These are phyloP conservation scores for Sanchytrium tribonematis DNA, from an alignment of 371 early-diverging fungal genomes.

Conservation along the genomic window DNA sequence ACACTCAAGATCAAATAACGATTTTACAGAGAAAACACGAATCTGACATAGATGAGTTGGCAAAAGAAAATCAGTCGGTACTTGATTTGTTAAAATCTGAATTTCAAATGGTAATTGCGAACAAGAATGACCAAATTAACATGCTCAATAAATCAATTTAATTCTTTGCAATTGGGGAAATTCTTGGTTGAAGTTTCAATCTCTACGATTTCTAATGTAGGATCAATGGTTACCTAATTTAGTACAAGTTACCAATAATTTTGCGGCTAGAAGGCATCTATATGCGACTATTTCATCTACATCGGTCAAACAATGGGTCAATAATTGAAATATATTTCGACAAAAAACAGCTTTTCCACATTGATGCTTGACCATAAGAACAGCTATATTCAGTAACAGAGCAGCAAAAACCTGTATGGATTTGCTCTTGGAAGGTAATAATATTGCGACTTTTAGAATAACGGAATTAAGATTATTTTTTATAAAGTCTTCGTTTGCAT, in stretches of 20 bases:
- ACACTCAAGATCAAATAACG: neutral
- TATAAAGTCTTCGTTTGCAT: neutral
- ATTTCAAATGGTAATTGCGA: neutral
- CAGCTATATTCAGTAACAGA: neutral
- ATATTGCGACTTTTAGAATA: neutral
- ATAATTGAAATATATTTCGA: neutral
- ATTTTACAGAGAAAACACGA: neutral
- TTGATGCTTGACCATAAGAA: neutral
- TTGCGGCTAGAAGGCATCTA: neutral
- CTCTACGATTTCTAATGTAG: neutral
- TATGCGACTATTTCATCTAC: neutral
- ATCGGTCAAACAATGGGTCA: neutral
- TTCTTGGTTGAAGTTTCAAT: neutral
- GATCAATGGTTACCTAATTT: neutral
- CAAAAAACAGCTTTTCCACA: neutral
- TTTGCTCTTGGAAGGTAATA: neutral
- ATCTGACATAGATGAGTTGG: neutral
- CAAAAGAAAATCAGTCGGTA: neutral
- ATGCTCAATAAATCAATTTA: neutral
- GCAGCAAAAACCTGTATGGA: neutral
- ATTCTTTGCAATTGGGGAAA: neutral
- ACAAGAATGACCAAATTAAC: neutral
- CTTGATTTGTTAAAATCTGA: neutral
- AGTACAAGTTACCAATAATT: neutral
- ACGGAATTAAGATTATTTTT: neutral